phyloP scores from a whole-genome alignment of 2,329 filamentous ascomycete genomes.

The Microcyclospora tardicrescens region DNA sequence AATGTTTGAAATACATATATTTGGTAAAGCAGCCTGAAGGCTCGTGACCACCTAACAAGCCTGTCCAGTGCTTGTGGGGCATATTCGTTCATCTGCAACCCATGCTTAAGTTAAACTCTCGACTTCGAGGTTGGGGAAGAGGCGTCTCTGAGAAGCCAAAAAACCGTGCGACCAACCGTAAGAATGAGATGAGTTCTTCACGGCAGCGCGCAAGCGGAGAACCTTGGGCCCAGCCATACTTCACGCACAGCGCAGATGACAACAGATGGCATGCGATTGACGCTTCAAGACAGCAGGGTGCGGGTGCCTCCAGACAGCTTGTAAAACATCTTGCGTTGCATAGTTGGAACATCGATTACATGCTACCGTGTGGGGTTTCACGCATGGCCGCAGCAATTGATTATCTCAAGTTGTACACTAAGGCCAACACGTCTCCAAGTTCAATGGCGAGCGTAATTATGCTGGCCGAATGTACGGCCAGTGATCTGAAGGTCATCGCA shows the following conservation, averaged over 20 bases:
- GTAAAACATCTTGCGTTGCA: constrained; percentile 21
- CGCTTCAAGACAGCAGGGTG: neutral
- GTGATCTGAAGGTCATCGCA: constrained; percentile 35
- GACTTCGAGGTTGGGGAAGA: no score
- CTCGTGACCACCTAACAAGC: no score
- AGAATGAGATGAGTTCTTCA: no score
- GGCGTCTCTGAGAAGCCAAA: no score
- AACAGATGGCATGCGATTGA: constrained; percentile 7
- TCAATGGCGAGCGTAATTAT: constrained; percentile 31
- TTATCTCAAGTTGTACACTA: constrained; percentile 25
- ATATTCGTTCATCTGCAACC: no score
- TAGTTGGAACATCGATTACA: constrained; percentile 40
- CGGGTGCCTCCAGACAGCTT: neutral
- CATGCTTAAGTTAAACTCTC: no score
- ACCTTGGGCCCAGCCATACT: neutral
- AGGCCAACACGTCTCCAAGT: constrained; percentile 5
- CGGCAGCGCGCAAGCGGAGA: no score
- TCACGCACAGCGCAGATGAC: neutral
- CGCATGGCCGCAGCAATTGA: constrained; percentile 31
- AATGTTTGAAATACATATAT: no score
- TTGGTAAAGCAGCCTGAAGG: no score
- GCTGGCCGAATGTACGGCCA: constrained; percentile 40
- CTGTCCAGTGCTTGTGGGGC: no score
- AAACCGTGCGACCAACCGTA: no score
- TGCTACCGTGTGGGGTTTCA: constrained; percentile 23